Conservation (phyloP, 192 early-diverging fungal genomes). For the Backusella parvicylindrica region DNA sequence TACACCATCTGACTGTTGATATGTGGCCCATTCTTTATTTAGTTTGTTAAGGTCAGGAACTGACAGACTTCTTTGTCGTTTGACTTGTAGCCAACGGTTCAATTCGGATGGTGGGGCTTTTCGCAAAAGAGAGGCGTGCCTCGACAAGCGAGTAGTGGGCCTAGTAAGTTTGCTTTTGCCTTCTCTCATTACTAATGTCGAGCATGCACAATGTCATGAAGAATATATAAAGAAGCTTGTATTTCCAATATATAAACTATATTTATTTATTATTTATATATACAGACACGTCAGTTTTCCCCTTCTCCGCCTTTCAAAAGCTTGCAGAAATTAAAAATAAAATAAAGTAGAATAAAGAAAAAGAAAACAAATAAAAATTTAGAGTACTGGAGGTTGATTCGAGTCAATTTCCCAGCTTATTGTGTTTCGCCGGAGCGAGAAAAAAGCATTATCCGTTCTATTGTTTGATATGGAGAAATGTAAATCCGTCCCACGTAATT, state of each 20-base stretch:
- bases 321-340: neutral
- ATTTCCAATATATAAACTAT: no score
- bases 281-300: neutral
- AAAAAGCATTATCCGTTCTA: neutral
- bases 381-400: no score
- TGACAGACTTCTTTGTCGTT: constrained; percentile 13
- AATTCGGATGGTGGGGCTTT: neutral
- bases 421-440: neutral
- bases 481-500: neutral
- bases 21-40: constrained; percentile 12
- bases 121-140: neutral
- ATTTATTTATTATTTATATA: neutral
- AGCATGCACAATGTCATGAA: neutral
- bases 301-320: neutral
- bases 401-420: neutral
- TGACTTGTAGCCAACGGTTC: neutral
- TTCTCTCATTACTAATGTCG: neutral
- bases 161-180: neutral
- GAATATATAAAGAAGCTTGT: no score
- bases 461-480: neutral
- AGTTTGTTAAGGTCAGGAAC: constrained; percentile 21
- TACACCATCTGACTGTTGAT: neutral
- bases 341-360: neutral
- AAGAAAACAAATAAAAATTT: neutral
- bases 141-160: neutral